These are phyloP conservation scores for Scheffersomyces coipomensis DNA, from an alignment of 805 yeast genomes.

Conservation along the genomic window DNA sequence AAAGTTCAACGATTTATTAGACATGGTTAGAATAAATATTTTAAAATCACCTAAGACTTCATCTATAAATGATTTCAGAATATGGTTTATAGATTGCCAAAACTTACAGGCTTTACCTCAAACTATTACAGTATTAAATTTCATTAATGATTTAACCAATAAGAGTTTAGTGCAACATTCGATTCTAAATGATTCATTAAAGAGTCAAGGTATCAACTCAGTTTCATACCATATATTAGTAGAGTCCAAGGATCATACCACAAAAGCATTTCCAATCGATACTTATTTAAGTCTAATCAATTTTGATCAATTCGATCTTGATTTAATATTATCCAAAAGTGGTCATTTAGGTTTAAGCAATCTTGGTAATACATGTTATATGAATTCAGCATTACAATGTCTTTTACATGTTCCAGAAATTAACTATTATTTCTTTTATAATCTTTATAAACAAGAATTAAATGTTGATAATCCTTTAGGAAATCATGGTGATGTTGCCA, in stretches of 20 bases:
- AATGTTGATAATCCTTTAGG: slow-evolving; percentile 84
- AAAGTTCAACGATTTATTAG: slow-evolving; percentile 32
- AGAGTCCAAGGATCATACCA: slow-evolving; percentile 18
- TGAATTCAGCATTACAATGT: slow-evolving; percentile 94
- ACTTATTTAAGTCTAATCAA: slow-evolving; percentile 11
- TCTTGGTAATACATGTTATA: slow-evolving; percentile 88
- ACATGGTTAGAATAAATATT: slow-evolving; percentile 19
- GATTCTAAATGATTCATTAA: slow-evolving; percentile 21
- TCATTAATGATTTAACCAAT: slow-evolving; percentile 26
- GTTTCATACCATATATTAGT: slow-evolving; percentile 26
- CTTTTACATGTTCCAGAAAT: slow-evolving; percentile 83
- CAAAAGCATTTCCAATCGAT: slow-evolving; percentile 22
- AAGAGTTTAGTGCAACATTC: slow-evolving; percentile 26
- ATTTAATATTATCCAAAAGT: slow-evolving; percentile 13
- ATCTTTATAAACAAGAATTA: slow-evolving; percentile 60
- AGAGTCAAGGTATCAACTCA: slow-evolving; percentile 26
- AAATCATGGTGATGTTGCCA: slow-evolving; percentile 76
- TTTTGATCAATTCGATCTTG: slow-evolving; percentile 10
- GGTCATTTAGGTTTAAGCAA: slow-evolving; percentile 64
- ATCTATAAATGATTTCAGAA: slow-evolving; percentile 19
- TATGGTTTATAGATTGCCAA: slow-evolving; percentile 36
- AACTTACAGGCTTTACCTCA: slow-evolving; percentile 20
- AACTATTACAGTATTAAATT: slow-evolving; percentile 20
- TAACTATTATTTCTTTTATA: slow-evolving; percentile 67
- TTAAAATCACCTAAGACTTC: slow-evolving; percentile 17